Evolutionary conservation across 2,329 filamentous ascomycete genomes (phyloP), one percentile per base, ranked within the genome.

Genomic region (Aspergillus eucalypticola): DNA sequence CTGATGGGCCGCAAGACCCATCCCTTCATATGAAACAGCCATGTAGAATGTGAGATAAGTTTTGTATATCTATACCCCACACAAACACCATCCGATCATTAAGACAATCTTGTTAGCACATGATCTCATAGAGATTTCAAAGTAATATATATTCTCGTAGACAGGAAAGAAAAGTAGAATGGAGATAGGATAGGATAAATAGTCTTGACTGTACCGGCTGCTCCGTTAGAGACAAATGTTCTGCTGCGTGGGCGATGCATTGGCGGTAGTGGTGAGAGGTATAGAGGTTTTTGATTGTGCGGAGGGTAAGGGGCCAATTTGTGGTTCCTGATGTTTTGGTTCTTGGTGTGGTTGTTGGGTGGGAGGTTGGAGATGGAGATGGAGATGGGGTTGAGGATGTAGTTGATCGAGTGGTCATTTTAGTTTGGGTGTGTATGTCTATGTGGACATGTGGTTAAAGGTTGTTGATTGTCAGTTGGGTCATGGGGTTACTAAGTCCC

Each of bases 31-130:
- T 25, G 74, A 79, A 8, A 80, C 69, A 3, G 76, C 82, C 8
- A 73, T 72, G 67, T 83, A 82, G 67, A 82, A 81, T 60, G 74
- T 73, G 41, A 83, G 72, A 64, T 77, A 82, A 5, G 72, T 71
- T 23, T 69, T 70, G 58, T 75, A 64, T 29, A 77, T 63, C 25
- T 50, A 29, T 29, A 29, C 27, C 27, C 3, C 27, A 29, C 27
- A 29, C 8, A 11, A 29, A 29, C 10, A 29, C 10, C 8, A 5
- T 11, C 4, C 10, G 27, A 29, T 29, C 27, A 29, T 29, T 29
- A 0, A 1, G 10, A 11, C 3, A 29, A 29, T 10, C 27, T 29
- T 29, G 27, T 29, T 29, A 29, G 27, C 25, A 27, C 25, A 27
- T 27, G 25, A 3, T 27, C 7, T 27, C 25, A 8, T 8, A 27